Evolutionary conservation across 140 eudicot genomes (phyloP), one percentile per base, ranked within the genome.

Genomic region (Oenanthe javanica): DNA sequence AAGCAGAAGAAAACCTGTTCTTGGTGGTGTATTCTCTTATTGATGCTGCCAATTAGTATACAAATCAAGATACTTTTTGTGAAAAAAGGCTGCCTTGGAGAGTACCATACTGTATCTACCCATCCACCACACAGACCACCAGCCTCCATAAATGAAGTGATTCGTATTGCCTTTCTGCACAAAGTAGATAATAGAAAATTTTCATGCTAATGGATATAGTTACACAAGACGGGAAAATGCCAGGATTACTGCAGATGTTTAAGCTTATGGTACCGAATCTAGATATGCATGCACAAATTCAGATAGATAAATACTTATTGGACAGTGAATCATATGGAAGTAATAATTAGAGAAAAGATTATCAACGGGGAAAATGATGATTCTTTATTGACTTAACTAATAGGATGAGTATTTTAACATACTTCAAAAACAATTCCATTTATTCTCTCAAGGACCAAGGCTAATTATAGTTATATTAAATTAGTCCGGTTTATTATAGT

Each of bases 51-150:
- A 92, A 15, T 94, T 82, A 21, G 94, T 90, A 83, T 94, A 91
- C 86, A 94, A 51, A 23, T 89, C 85, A 52, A 94, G 84, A 80
- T 92, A 91, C 84, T 91, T 94, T 77, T 77, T 83, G 77, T 94
- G 98, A 83, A 94, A 94, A 75, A 94, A 94, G 6, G 97, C 93
- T 76, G 98, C 98, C 87, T 94, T 94, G 2, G 96, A 91, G 43
- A 94, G 97, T 72, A 94, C 90, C 96, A 91, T 94, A 80, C 97
- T 94, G 80, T 94, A 94, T 47, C 91, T 90, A 54, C 97, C 97
- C 9, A 83, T 94, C 97, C 97, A 90, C 98, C 98, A 94, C 74
- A 91, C 96, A 57, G 97, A 89, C 97, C 97, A 94, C 98, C 97
- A 91, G 67, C 98, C 96, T 55, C 96, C 94, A 81, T 94, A 94